These are phyloP conservation scores for Colletotrichum aenigma DNA, from an alignment of 2,329 filamentous ascomycete genomes.

Conservation along the genomic window DNA sequence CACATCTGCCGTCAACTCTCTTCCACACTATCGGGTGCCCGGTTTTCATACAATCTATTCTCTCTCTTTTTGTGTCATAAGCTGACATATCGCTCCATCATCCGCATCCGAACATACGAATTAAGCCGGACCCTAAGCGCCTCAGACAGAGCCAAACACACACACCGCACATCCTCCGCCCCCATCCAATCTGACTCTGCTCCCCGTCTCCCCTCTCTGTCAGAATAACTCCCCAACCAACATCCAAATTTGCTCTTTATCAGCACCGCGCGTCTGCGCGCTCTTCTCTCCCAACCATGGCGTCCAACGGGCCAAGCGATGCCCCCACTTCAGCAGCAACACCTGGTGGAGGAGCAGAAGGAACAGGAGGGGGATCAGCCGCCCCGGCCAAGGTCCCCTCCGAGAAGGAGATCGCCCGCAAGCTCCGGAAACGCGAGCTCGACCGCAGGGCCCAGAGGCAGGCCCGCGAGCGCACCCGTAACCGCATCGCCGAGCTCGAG, in stretches of 20 bases:
- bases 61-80: neutral
- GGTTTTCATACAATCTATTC: neutral
- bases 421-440: conserved; percentile 34
- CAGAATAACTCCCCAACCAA: neutral
- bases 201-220: neutral
- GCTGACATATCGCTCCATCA: neutral
- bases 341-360: neutral
- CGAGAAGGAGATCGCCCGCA: conserved; percentile 19
- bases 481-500: conserved; percentile 33
- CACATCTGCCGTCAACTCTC: neutral
- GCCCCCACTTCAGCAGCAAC: neutral
- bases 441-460: conserved; percentile 34
- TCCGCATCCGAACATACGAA: neutral
- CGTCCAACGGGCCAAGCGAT: neutral
- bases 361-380: neutral
- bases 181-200: neutral
- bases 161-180: neutral
- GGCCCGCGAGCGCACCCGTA: conserved; percentile 34
- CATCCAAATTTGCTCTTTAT: neutral
- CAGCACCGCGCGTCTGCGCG: neutral
- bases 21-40: neutral
- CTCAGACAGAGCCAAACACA: neutral
- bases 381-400: conserved; percentile 3
- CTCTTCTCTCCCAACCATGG: neutral
- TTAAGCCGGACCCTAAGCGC: neutral